Evolutionary conservation across 2,329 filamentous ascomycete genomes (phyloP), one percentile per base, ranked within the genome.

Genomic region (Domatiomyces globalis): DNA sequence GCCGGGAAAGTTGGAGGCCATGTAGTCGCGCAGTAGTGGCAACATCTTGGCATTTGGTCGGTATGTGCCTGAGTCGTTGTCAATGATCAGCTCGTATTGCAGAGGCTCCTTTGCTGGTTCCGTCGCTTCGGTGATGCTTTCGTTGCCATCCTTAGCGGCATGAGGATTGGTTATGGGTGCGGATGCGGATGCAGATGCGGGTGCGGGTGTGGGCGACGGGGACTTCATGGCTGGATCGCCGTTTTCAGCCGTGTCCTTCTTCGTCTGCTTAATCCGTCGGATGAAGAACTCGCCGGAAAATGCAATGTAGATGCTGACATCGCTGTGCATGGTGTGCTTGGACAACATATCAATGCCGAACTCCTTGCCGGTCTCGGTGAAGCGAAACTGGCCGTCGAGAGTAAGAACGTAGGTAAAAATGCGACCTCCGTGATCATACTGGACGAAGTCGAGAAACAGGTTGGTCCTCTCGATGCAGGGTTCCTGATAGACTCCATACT

Each of bases 281-380:
- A 96, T 77, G 65, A 95, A 92, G 67, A 96, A 96, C 64, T 96
- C 90, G 43, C 90, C 90, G 0, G 85, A 87, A 64, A 83, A 95
- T 19, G 89, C 90, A 57, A 95, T 87, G 65, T 95, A 95, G 1
- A 86, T 84, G 36, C 82, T 85, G 1, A 95, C 89, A 66, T 95
- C 83, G 58, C 86, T 90, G 70, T 96, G 90, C 87, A 96, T 95
- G 43, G 87, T 94, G 67, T 96, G 90, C 66, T 96, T 96, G 66
- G 83, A 88, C 61, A 96, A 70, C 66, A 95, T 73, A 68, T 95
- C 90, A 61, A 96, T 87, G 49, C 89, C 87, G 54, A 95, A 95
- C 62, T 95, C 89, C 61, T 92, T 92, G 27, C 90, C 90, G 0
- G 90, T 96, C 67, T 95, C 90, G 1, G 90, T 95, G 68, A 95